Conservation (phyloP, 177 flowering plant species). For the Tripterygium wilfordii region DNA sequence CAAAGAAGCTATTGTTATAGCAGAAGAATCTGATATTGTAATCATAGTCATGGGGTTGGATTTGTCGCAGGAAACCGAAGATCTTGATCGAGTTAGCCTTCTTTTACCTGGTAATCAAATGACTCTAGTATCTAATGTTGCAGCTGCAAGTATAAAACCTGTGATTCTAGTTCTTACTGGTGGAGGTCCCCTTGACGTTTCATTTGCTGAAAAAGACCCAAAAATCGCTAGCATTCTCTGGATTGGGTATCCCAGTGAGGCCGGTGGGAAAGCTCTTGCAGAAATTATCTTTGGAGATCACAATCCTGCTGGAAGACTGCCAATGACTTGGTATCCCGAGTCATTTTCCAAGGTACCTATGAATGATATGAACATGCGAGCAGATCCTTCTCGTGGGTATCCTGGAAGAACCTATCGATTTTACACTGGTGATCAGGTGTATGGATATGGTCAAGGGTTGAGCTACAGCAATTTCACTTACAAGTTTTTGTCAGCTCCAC, state of each 20-base stretch:
- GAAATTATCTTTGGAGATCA: slow-evolving; percentile 70
- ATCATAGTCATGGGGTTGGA: slow-evolving; percentile 73
- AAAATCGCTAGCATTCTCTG: slow-evolving; percentile 75
- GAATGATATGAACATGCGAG: slow-evolving; percentile 89
- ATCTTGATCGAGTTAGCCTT: slow-evolving; percentile 71
- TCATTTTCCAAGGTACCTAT: slow-evolving; percentile 72
- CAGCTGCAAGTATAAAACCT: slow-evolving; percentile 56
- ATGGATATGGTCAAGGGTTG: slow-evolving; percentile 73
- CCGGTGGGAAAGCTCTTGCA: slow-evolving; percentile 85
- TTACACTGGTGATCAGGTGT: slow-evolving; percentile 62
- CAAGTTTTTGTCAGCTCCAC: slow-evolving; percentile 53
- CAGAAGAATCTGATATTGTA: slow-evolving; percentile 59
- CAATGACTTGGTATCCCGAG: slow-evolving; percentile 95
- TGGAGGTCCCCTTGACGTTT: slow-evolving; percentile 87
- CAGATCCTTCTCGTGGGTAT: slow-evolving; percentile 64
- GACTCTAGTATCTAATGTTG: slow-evolving; percentile 57
- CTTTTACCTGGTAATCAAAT: slow-evolving; percentile 85
- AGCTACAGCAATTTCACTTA: slow-evolving; percentile 62
- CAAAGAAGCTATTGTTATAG: slow-evolving; percentile 52
- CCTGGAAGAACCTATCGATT: slow-evolving; percentile 94
- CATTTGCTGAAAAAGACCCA: slow-evolving; percentile 58
- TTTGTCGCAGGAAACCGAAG: slow-evolving; percentile 83
- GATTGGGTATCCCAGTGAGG: slow-evolving; percentile 96
- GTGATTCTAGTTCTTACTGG: slow-evolving; percentile 72
- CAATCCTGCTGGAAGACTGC: slow-evolving; percentile 93